These are phyloP conservation scores for Dittrichia graveolens DNA, from an alignment of 129 eudicot genomes.

Conservation along the genomic window DNA sequence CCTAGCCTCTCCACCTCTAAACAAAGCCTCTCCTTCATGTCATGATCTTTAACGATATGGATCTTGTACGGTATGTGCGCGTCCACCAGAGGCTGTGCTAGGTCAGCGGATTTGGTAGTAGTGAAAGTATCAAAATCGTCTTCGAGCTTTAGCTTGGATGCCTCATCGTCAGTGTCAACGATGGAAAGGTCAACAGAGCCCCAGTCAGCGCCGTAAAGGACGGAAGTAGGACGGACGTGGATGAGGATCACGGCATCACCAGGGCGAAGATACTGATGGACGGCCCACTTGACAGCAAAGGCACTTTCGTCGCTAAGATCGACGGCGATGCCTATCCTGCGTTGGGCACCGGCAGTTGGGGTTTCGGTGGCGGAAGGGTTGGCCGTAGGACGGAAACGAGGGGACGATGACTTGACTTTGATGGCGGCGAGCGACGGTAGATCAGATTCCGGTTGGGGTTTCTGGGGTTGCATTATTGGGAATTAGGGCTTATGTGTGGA, in stretches of 20 bases:
- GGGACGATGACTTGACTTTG: conserved; percentile 83
- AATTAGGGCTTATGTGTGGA: conserved; percentile 28
- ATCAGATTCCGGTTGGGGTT: conserved; percentile 58
- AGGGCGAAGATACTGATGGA: conserved; percentile 87
- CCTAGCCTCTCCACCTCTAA: conserved; percentile 94
- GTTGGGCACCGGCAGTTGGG: conserved; percentile 76
- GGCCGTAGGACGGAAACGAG: conserved; percentile 66
- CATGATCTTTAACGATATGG: conserved; percentile 92
- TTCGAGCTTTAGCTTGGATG: conserved; percentile 61
- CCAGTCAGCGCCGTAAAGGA: conserved; percentile 98
- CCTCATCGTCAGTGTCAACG: conserved; percentile 43
- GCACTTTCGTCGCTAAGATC: conserved; percentile 87
- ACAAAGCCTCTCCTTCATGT: conserved; percentile 90
- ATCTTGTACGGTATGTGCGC: conserved; percentile 86
- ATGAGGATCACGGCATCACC: conserved; percentile 85
- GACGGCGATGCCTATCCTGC: conserved; percentile 89
- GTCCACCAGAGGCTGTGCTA: conserved; percentile 78
- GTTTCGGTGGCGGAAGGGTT: conserved; percentile 63
- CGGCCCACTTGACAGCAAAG: conserved; percentile 96
- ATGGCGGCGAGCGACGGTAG: conserved; percentile 70
- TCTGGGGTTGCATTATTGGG: conserved; percentile 42
- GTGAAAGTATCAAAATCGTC: conserved; percentile 78
- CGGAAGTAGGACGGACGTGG: conserved; percentile 96
- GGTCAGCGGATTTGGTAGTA: conserved; percentile 58
- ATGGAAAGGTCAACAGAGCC: conserved; percentile 74